phyloP scores from a whole-genome alignment of 345 rosid species.

The Clausena lansium region DNA sequence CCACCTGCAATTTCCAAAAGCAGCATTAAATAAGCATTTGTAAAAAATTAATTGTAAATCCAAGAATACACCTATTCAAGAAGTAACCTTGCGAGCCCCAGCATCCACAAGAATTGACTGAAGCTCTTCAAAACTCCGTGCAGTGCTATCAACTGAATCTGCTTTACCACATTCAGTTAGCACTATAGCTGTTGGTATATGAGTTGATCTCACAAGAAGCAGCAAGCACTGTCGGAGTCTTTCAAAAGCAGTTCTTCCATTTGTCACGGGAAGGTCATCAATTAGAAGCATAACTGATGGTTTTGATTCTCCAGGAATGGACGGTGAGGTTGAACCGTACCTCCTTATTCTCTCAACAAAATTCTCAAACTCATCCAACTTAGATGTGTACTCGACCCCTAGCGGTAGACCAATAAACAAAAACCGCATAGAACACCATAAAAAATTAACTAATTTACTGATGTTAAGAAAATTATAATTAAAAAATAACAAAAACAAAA shows the following conservation, averaged over 20 bases:
- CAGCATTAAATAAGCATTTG: slow-evolving; percentile 27
- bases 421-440: slow-evolving; percentile 10
- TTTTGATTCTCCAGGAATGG: slow-evolving; percentile 34
- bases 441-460: slow-evolving; percentile 7
- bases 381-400: slow-evolving; percentile 76
- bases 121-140: slow-evolving; percentile 60
- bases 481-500: no score
- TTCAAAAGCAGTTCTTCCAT: slow-evolving; percentile 67
- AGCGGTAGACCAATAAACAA: slow-evolving; percentile 25
- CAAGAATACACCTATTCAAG: slow-evolving; percentile 25
- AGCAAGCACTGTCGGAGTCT: slow-evolving; percentile 65
- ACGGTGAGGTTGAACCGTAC: slow-evolving; percentile 60
- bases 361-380: slow-evolving; percentile 88
- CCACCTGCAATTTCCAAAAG: slow-evolving; percentile 49
- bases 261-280: slow-evolving; percentile 84
- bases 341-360: slow-evolving; percentile 74
- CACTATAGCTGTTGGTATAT: slow-evolving; percentile 67
- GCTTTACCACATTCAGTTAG: slow-evolving; percentile 54
- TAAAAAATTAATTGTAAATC: background rate
- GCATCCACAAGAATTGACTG: slow-evolving; percentile 64
- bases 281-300: slow-evolving; percentile 56
- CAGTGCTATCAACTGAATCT: slow-evolving; percentile 56
- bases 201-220: slow-evolving; percentile 68
- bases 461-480: background rate
- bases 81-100: slow-evolving; percentile 83